Percentiles rank a stretch among this genome's conserved stretches.
Evolutionary conservation across 129 eudicot species (phyloP).

Genomic region (Ambrosia artemisiifolia): DNA sequence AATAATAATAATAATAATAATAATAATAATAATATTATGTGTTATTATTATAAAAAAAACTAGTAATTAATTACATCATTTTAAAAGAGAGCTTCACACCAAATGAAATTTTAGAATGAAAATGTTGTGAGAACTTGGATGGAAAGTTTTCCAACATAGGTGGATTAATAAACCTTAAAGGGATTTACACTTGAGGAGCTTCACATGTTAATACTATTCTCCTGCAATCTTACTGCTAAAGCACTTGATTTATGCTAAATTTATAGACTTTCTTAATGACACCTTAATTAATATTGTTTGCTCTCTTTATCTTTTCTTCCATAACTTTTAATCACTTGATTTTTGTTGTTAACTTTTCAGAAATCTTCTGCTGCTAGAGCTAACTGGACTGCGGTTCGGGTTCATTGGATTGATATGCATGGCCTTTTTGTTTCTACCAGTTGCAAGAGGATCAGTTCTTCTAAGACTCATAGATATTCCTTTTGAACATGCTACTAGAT

Average conservation of each 20-base stretch:
- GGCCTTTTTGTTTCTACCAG: slow-evolving; percentile 79
- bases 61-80: no score
- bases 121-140: no score
- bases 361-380: slow-evolving; percentile 42
- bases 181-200: no score
- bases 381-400: slow-evolving; percentile 73
- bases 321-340: background rate
- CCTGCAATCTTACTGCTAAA: no score
- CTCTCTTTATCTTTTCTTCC: background rate
- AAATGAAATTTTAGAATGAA: no score
- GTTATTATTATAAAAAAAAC: no score
- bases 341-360: slow-evolving; percentile 34
- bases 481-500: slow-evolving; percentile 81
- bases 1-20: no score
- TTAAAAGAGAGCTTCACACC: no score
- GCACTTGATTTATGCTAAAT: background rate
- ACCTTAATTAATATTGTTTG: background rate
- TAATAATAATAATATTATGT: no score
- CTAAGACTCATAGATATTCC: slow-evolving; percentile 78
- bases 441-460: slow-evolving; percentile 82
- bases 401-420: slow-evolving; percentile 72
- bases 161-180: no score
- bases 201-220: no score
- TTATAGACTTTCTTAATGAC: background rate
- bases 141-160: no score